These are phyloP conservation scores for Boletus mariae DNA, from an alignment of 1,284 basidiomycete genomes.

Conservation along the genomic window DNA sequence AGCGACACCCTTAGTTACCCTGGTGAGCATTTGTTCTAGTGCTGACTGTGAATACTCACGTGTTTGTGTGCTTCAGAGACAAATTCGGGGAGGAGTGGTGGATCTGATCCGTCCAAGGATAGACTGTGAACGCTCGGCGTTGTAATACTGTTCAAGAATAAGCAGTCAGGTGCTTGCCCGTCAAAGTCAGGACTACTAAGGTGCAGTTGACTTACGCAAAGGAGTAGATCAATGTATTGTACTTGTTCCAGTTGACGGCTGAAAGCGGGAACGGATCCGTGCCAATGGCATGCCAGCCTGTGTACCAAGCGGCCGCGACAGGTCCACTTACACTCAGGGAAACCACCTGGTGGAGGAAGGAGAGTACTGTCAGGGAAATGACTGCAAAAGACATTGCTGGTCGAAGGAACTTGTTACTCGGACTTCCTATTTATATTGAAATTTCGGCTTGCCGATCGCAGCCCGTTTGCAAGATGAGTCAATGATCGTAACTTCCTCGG, in stretches of 20 bases:
- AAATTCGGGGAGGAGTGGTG: slow-evolving; percentile 45
- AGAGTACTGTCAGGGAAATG: slow-evolving; percentile 8
- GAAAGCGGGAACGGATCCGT: slow-evolving; percentile 38
- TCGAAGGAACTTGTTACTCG: background rate
- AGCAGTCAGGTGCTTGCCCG: background rate
- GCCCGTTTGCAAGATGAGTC: background rate
- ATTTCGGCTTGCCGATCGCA: background rate
- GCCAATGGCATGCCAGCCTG: slow-evolving; percentile 41
- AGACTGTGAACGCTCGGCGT: slow-evolving; percentile 41
- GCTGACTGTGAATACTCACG: slow-evolving; percentile 23
- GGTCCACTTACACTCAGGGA: background rate
- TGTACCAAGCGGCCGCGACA: slow-evolving; percentile 29
- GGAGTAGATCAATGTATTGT: slow-evolving; percentile 48
- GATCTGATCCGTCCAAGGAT: slow-evolving; percentile 40
- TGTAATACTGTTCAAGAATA: slow-evolving; percentile 25
- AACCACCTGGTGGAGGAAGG: slow-evolving; percentile 2
- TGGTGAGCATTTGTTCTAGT: background rate
- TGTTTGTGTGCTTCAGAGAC: slow-evolving; percentile 47
- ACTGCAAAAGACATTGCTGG: slow-evolving; percentile 10
- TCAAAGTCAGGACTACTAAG: background rate
- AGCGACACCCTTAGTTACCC: slow-evolving; percentile 47
- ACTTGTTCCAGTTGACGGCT: slow-evolving; percentile 47
- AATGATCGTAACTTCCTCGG: no score
- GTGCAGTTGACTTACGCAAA: slow-evolving; percentile 28
- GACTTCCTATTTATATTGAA: slow-evolving; percentile 9